A percentile compares a stretch with the other conserved stretches of the same genome.
Evolutionary conservation across 2,329 filamentous ascomycete genomes (phyloP).

Genomic region (Colletotrichum zoysiae): DNA sequence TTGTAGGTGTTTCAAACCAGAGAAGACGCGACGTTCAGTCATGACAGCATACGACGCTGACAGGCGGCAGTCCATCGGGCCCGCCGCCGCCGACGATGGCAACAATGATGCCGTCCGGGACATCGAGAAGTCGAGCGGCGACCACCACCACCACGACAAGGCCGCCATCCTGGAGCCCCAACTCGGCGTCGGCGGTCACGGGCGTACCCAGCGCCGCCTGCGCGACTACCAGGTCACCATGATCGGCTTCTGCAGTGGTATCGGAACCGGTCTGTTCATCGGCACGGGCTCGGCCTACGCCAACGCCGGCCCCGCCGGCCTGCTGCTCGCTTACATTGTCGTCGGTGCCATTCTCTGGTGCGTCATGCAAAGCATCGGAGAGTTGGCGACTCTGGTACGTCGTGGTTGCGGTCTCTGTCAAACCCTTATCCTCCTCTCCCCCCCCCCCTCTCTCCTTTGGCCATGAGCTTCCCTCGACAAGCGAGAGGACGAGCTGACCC

Average conservation of each 20-base stretch:
- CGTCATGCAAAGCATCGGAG: constrained; percentile 60
- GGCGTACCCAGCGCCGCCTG: constrained; percentile 41
- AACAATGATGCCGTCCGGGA: constrained; percentile 24
- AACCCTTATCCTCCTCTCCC: constrained; percentile 43
- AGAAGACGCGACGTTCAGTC: constrained; percentile 17
- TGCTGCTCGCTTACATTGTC: constrained; percentile 59
- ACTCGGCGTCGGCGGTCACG: constrained; percentile 41
- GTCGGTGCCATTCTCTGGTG: constrained; percentile 61
- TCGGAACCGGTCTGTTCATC: constrained; percentile 63
- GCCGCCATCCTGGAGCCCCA: constrained; percentile 38
- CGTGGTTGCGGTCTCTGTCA: constrained; percentile 43
- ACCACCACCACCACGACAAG: constrained; percentile 29
- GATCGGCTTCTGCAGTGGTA: constrained; percentile 62
- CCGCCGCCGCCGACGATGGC: constrained; percentile 8
- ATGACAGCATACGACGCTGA: constrained; percentile 33
- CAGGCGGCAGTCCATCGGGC: constrained; percentile 26
- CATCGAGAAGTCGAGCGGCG: constrained; percentile 20
- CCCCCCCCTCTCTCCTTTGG: constrained; percentile 48
- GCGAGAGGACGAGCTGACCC: not conserved
- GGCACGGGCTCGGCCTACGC: constrained; percentile 57
- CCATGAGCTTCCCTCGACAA: constrained; percentile 60
- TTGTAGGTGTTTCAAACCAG: not conserved
- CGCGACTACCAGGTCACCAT: constrained; percentile 61
- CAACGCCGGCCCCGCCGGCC: constrained; percentile 57
- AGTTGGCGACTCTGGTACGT: constrained; percentile 52